Conservation (phyloP, 1,284 basidiomycete species). For the Tranzscheliella williamsii region DNA sequence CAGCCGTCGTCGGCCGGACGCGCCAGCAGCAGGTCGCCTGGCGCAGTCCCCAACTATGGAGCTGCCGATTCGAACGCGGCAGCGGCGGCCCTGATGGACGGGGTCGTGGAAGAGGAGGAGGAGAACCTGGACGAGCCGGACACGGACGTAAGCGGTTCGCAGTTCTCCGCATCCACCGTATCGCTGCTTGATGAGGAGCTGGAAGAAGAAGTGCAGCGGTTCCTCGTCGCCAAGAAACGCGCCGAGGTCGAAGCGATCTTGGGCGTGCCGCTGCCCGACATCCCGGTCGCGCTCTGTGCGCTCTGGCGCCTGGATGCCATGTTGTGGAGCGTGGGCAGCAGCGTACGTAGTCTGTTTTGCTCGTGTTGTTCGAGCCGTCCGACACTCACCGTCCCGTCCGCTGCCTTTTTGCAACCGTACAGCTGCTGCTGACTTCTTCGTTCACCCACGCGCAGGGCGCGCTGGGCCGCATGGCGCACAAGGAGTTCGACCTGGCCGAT, state of each 20-base stretch:
- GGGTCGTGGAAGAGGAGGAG: constrained; percentile 2
- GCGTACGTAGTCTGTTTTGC: constrained; percentile 23
- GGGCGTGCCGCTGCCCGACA: constrained; percentile 45
- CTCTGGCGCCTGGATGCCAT: constrained; percentile 55
- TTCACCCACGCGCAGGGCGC: constrained; percentile 47
- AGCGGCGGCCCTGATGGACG: background rate
- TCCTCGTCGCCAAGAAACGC: constrained; percentile 35
- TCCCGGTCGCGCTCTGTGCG: constrained; percentile 44
- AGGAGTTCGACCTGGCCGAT: constrained; percentile 16
- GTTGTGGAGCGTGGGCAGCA: constrained; percentile 52
- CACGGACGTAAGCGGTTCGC: constrained; percentile 5
- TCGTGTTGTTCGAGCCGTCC: too few relatives aligned
- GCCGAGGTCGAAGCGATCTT: constrained; percentile 49
- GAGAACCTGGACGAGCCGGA: background rate
- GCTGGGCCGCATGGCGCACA: constrained; percentile 16
- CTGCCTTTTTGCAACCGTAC: too few relatives aligned
- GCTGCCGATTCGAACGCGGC: background rate
- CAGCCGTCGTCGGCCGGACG: constrained; percentile 6
- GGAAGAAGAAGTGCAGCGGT: constrained; percentile 31
- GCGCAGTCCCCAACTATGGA: background rate
- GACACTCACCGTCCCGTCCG: too few relatives aligned
- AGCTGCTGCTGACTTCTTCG: constrained; percentile 45
- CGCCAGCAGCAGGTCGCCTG: background rate
- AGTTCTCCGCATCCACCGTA: constrained; percentile 14
- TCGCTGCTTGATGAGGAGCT: constrained; percentile 32